Evolutionary conservation across 768 basidiomycete species (phyloP), one percentile per base, ranked within the genome.

Genomic region (Suillus cothurnatus): DNA sequence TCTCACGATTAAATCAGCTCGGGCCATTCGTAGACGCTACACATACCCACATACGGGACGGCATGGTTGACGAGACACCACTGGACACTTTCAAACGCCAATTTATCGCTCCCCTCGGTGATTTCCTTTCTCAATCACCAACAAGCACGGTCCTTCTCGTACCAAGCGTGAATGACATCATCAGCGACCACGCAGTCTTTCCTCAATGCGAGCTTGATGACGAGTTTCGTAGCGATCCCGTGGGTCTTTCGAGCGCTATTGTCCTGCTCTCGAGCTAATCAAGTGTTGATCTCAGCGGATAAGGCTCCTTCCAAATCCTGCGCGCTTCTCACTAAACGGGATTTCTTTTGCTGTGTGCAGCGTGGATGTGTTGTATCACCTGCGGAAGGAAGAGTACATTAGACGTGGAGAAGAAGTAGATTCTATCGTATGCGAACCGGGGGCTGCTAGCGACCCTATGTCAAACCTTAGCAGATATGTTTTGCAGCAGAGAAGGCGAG

Each of bases 21-120:
- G 97, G 97, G 0, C 97, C 97, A 2, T 99, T 99, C 73, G 79
- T 99, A 50, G 95, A 98, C 69, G 77, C 85, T 0, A 75, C 82
- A 21, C 94, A 99, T 74, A 86, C 91, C 2, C 80, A 82, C 60
- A 85, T 99, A 68, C 89, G 87, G 72, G 76, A 81, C 4, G 97
- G 97, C 7, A 91, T 94, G 62, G 74, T 88, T 31, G 88, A 92
- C 64, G 77, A 82, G 59, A 80, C 86, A 1, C 91, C 93, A 0
- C 68, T 78, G 5, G 84, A 86, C 31, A 80, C 97, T 52, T 99
- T 98, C 78, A 79, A 84, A 34, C 76, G 80, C 7, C 82, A 88
- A 52, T 87, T 99, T 70, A 74, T 84, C 0, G 76, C 83, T 32
- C 84, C 82, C 12, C 76, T 99, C 4, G 77, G 79, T 2, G 73